Conservation (phyloP, 768 basidiomycete genomes). For the Termitomyces sp. region DNA sequence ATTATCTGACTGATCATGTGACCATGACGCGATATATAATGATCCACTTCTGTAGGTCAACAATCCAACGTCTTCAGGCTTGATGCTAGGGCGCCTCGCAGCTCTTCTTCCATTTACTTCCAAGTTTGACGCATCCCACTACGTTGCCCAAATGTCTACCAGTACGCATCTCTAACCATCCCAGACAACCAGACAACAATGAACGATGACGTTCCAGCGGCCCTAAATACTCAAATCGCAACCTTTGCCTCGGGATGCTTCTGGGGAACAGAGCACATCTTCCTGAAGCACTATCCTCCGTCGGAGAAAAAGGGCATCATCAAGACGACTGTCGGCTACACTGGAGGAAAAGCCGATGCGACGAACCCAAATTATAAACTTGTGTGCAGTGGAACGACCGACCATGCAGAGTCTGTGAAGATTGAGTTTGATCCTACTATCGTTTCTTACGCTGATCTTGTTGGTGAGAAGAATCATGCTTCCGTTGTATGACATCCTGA, state of each 20-base stretch:
- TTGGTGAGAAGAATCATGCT: slow-evolving; percentile 51
- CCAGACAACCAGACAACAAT: background rate
- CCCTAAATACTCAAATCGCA: slow-evolving; percentile 30
- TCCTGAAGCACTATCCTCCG: slow-evolving; percentile 73
- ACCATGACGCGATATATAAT: background rate
- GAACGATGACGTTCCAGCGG: slow-evolving; percentile 5
- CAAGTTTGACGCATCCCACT: slow-evolving; percentile 32
- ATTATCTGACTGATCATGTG: background rate
- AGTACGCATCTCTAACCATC: slow-evolving; percentile 18
- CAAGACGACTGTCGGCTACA: slow-evolving; percentile 76
- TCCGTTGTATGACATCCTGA: background rate
- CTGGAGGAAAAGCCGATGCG: slow-evolving; percentile 57
- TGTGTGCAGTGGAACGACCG: slow-evolving; percentile 79
- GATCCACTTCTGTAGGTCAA: too few relatives aligned
- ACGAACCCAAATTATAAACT: slow-evolving; percentile 62
- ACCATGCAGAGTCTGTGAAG: slow-evolving; percentile 85
- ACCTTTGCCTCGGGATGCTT: slow-evolving; percentile 68
- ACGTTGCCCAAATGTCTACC: slow-evolving; percentile 38
- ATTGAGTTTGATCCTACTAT: slow-evolving; percentile 82
- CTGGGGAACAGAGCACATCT: slow-evolving; percentile 87
- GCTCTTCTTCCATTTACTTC: slow-evolving; percentile 15
- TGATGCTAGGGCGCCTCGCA: slow-evolving; percentile 26
- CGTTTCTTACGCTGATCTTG: slow-evolving; percentile 81
- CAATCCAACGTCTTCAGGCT: background rate
- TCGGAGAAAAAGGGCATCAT: slow-evolving; percentile 70